These are phyloP conservation scores for Marasmius tenuissimus DNA, from an alignment of 1,284 basidiomycete species.

Conservation along the genomic window DNA sequence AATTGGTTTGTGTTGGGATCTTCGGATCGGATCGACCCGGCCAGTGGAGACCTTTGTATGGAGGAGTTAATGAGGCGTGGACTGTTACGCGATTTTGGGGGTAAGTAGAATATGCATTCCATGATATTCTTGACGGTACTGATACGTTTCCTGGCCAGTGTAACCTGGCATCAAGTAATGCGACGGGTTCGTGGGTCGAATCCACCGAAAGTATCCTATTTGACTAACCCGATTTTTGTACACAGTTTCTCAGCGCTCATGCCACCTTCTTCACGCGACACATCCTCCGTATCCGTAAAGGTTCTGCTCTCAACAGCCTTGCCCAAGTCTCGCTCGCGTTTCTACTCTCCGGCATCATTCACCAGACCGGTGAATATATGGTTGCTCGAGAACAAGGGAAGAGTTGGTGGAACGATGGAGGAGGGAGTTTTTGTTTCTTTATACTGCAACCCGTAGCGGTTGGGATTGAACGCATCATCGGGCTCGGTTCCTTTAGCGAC, in stretches of 20 bases:
- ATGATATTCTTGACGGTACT: background rate
- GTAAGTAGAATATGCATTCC: background rate
- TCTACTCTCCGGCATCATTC: constrained; percentile 5
- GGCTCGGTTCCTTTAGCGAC: background rate
- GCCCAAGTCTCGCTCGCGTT: constrained; percentile 3
- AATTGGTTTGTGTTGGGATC: background rate
- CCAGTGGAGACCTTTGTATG: background rate
- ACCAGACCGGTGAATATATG: constrained; percentile 5
- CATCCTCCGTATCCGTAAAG: background rate
- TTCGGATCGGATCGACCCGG: background rate
- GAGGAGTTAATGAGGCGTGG: background rate
- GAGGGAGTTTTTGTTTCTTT: constrained; percentile 2
- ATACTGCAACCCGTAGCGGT: constrained; percentile 2
- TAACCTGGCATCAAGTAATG: too few species aligned
- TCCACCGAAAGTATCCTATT: too few species aligned
- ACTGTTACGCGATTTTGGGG: constrained; percentile 5
- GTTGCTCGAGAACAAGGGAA: background rate
- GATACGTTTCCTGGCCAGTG: too few species aligned
- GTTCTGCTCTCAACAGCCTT: background rate
- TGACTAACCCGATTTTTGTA: background rate
- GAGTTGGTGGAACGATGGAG: background rate
- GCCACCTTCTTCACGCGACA: background rate
- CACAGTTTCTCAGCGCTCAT: constrained; percentile 1
- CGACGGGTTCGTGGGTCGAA: too few species aligned
- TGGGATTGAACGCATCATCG: background rate